Base-by-base conservation (phyloP, 768 basidiomycete genomes). In the Lepiota brunneoincarnata region DNA sequence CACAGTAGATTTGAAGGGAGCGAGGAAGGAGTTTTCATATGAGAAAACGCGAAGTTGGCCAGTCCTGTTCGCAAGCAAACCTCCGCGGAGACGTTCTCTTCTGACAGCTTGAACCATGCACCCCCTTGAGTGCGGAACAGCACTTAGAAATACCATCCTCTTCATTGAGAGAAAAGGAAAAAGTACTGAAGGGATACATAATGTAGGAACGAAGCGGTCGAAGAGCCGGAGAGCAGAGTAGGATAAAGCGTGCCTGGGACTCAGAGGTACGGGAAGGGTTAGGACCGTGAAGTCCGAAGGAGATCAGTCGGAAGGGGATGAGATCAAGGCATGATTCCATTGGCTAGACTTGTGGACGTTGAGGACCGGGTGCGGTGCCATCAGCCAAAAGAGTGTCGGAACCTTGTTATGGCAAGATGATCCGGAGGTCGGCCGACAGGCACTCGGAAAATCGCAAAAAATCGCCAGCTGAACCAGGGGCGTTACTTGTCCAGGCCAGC, bases 61-160 rank as follows among this genome's bases (percentile, higher is more conserved):
- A 10, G 73, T 47, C 83, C 79, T 20, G 88, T 80, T 39, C 89
- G 78, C 18, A 92, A 68, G 63, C 87, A 91, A 58, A 92, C 88
- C 43, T 89, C 89, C 0, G 85, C 86, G 54, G 87, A 82, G 48
- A 90, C 72, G 63, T 89, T 91, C 69, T 92, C 89, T 61, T 89
- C 86, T 0, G 88, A 82, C 3, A 88, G 89, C 62, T 90, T 91
- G 69, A 91, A 91, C 89, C 89, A 91, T 6, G 89, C 85, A 55
- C 89, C 88, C 2, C 85, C 83, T 64, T 89, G 87, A 0, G 89
- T 91, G 86, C 90, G 61, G 42, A 35, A 40, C 51, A 26, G 24
- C 26, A 10, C 2, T 17, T 28, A 28, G 4, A 45, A 12, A 28
- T 15, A 24, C 34, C 41, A 31, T 31, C 2, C 31, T 9, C 37